Percentiles rank a stretch among this genome's conserved stretches.
Evolutionary conservation across 768 basidiomycete genomes (phyloP).

Genomic region (Xerocomus potaroensis): DNA sequence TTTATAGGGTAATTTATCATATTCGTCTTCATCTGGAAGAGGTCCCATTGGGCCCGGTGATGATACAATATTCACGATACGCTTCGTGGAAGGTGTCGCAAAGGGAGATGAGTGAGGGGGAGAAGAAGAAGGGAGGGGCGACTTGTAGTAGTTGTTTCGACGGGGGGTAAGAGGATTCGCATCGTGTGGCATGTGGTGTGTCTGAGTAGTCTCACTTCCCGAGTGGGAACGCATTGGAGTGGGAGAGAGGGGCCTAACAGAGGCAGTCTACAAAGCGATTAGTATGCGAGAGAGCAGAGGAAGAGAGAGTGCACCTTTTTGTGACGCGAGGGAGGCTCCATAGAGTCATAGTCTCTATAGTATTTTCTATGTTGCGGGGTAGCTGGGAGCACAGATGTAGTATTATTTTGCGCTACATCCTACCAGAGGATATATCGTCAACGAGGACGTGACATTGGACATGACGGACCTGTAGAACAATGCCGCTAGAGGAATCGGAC

Average conservation of each 20-base stretch:
- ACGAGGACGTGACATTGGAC: conserved; percentile 13
- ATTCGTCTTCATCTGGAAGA: conserved; percentile 59
- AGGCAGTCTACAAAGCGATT: conserved; percentile 14
- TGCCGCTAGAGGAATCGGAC: conserved; percentile 28
- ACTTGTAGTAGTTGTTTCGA: conserved; percentile 38
- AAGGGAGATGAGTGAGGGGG: conserved; percentile 56
- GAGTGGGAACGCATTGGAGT: conserved; percentile 37
- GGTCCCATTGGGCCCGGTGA: conserved; percentile 77
- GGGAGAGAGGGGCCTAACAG: conserved; percentile 42
- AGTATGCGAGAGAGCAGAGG: background rate
- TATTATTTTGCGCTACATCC: conserved; percentile 29
- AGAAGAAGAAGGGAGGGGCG: conserved; percentile 58
- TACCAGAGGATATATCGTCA: conserved; percentile 16
- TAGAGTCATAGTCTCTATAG: conserved; percentile 43
- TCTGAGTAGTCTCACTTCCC: conserved; percentile 28
- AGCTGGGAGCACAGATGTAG: conserved; percentile 34
- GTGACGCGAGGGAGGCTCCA: conserved; percentile 30
- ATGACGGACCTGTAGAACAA: conserved; percentile 39
- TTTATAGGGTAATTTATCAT: conserved; percentile 63
- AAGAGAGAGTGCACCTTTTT: conserved; percentile 21
- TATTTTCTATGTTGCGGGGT: conserved; percentile 61
- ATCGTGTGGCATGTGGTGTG: conserved; percentile 31
- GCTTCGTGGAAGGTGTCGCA: conserved; percentile 55
- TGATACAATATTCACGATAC: conserved; percentile 71
- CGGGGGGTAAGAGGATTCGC: conserved; percentile 50